Base-by-base conservation (phyloP, 768 basidiomycete species). In the Mycena rebaudengoi region DNA sequence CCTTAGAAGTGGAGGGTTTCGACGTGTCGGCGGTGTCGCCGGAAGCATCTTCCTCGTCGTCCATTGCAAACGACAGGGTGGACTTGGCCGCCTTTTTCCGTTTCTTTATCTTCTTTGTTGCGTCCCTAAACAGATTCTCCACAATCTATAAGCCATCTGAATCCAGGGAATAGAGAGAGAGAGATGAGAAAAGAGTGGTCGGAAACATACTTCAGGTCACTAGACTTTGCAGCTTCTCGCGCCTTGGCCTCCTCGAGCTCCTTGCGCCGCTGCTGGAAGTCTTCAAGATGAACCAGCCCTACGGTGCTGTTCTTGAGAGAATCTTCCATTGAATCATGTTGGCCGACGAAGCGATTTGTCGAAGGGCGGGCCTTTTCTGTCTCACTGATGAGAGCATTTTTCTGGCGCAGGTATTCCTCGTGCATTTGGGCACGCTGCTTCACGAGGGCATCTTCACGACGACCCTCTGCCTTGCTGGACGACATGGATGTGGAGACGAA, bases 251-350 rank as follows among this genome's bases (percentile, higher is more conserved):
- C 97, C 72, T 98, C 95, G 4, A 99, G 78, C 65, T 94, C 94
- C 73, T 93, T 93, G 62, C 94, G 80, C 71, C 84, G 87, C 77
- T 94, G 91, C 75, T 96, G 93, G 67, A 99, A 99, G 29, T 98
- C 97, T 67, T 97, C 94, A 7, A 98, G 83, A 60, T 83, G 88
- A 3, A 98, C 96, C 18, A 99, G 85, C 66, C 97, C 97, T 43
- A 99, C 88, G 1, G 97, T 99, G 49, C 85, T 90, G 64, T 94
- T 85, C 83, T 97, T 98, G 51, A 99, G 84, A 7, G 88, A 85
- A 62, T 98, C 97, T 75, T 98, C 97, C 84, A 98, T 89, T 5
- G 93, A 94, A 74, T 98, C 96, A 77, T 94, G 88, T 75, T 96
- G 94, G 1, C 95, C 94, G 35, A 97, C 92, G 76, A 99, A 99